Base-by-base conservation (phyloP, 306 rosid genomes). In the Prunus campanulata region DNA sequence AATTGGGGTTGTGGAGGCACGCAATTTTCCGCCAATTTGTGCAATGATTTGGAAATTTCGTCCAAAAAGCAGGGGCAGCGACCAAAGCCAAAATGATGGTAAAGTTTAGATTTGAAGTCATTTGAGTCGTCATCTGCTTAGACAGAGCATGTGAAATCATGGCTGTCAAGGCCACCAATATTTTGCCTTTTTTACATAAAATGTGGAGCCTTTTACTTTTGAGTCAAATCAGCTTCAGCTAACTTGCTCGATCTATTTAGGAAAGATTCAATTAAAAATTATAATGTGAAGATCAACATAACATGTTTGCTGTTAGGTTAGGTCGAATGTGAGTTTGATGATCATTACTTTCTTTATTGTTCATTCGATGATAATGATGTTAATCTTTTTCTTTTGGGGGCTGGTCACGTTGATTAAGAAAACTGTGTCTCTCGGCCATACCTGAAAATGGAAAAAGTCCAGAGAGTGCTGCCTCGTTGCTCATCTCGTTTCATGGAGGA, bases 121-220 rank as follows among this genome's bases (percentile, higher is more conserved):
- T 60, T 70, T 59, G 48, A 9, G n/a, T 30, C 6, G 32, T 4
- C 29, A 25, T 64, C 13, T 24, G 72, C 22, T 50, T 27, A 9
- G 78, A 68, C 72, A 35, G n/a, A 18, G 49, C 79, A 67, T 80
- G 70, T 51, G 76, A n/a, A 18, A 35, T 48, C 62, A 68, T 60
- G 62, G 52, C 61, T 42, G 70, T 75, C 68, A 8, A 51, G 10
- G 60, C 59, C 77, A 47, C 65, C 75, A 59, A 19, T 10, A 52
- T 64, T 59, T 4, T 32, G 29, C 27, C 27, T 46, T 2, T 54
- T 62, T 8, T 0, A n/a, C 66, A 19, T 39, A 48, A 8, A 50
- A 11, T 15, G 65, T 39, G 29, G 30, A 66, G 29, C 44, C 60
- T 6, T 6, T 3, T 22, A 1, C 39, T 68, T 59, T 59, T n/a